phyloP scores from a whole-genome alignment of 768 basidiomycete species.

The Russula earlei region DNA sequence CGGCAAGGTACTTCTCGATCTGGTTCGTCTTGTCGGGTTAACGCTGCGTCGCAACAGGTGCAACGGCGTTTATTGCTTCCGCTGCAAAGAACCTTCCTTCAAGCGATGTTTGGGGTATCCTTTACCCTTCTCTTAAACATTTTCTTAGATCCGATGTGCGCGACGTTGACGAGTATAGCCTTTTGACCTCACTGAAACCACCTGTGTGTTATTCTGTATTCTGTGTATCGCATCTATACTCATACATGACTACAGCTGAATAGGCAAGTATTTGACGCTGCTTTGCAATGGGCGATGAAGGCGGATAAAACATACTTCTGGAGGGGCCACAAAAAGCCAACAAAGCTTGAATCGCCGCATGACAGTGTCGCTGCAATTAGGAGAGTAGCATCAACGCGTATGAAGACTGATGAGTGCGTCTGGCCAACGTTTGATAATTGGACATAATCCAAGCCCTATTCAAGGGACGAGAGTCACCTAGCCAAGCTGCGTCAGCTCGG shows the following conservation, averaged over 20 bases:
- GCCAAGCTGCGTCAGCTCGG: constrained; percentile 79
- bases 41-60: constrained; percentile 38
- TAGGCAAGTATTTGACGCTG: constrained; percentile 75
- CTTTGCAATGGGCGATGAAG: constrained; percentile 83
- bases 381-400: constrained; percentile 40
- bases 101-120: constrained; percentile 94
- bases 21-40: background rate
- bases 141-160: constrained; percentile 78
- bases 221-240: background rate
- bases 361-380: constrained; percentile 63
- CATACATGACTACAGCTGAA: constrained; percentile 32
- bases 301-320: constrained; percentile 75
- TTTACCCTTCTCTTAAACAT: constrained; percentile 85
- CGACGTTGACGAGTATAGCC: constrained; percentile 58
- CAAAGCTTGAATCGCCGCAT: constrained; percentile 56
- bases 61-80: constrained; percentile 81
- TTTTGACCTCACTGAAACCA: constrained; percentile 69
- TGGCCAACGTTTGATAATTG: background rate
- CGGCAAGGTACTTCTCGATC: constrained; percentile 57
- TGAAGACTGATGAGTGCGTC: constrained; percentile 72
- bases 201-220: constrained; percentile 44
- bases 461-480: constrained; percentile 75
- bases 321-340: constrained; percentile 43
- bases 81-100: constrained; percentile 72
- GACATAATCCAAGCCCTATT: constrained; percentile 12